Evolutionary conservation across 2,329 filamentous ascomycete genomes (phyloP).

Genomic region (Rutstroemia sp.): DNA sequence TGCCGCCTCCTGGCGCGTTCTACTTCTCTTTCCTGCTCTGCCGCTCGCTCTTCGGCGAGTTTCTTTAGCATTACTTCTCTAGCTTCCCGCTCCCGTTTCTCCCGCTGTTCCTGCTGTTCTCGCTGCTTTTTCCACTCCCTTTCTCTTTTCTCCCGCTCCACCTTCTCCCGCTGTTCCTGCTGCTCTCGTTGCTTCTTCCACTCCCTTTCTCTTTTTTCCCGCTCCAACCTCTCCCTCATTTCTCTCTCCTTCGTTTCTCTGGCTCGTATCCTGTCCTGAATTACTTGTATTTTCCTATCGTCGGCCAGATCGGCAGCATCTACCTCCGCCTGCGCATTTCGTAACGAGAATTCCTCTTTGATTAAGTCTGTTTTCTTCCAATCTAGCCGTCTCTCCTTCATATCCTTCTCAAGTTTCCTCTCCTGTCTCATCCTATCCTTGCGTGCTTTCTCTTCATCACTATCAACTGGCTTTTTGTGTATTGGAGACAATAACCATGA

Average conservation of each 20-base stretch:
- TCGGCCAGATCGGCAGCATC: constrained; percentile 12
- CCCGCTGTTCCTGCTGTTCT: constrained; percentile 1
- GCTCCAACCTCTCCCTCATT: not conserved
- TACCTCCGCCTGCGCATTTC: constrained; percentile 4
- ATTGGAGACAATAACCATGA: constrained; percentile 28
- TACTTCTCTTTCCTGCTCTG: not conserved
- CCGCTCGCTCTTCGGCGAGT: constrained; percentile 11
- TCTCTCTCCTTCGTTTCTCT: constrained; percentile 9
- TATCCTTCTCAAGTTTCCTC: constrained; percentile 28
- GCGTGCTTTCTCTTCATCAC: constrained; percentile 28
- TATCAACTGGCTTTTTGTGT: constrained; percentile 25
- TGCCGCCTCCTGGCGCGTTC: too few relatives aligned
- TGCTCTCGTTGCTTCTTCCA: too few relatives aligned
- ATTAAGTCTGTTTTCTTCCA: constrained; percentile 18
- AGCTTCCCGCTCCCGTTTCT: constrained; percentile 12
- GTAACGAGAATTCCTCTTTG: constrained; percentile 6
- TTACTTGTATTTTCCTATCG: constrained; percentile 8
- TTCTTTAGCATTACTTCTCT: constrained; percentile 9
- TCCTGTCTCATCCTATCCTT: constrained; percentile 29
- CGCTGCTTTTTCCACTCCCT: not conserved
- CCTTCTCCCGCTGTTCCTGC: too few relatives aligned
- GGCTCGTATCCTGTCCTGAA: constrained; percentile 9
- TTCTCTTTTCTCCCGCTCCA: constrained; percentile 4
- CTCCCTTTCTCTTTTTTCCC: not conserved
- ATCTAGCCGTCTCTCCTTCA: constrained; percentile 28